Percentiles rank a stretch among this genome's conserved stretches.
phyloP scores from a whole-genome alignment of 2,329 filamentous ascomycete species.

The Calonectria hongkongensis region DNA sequence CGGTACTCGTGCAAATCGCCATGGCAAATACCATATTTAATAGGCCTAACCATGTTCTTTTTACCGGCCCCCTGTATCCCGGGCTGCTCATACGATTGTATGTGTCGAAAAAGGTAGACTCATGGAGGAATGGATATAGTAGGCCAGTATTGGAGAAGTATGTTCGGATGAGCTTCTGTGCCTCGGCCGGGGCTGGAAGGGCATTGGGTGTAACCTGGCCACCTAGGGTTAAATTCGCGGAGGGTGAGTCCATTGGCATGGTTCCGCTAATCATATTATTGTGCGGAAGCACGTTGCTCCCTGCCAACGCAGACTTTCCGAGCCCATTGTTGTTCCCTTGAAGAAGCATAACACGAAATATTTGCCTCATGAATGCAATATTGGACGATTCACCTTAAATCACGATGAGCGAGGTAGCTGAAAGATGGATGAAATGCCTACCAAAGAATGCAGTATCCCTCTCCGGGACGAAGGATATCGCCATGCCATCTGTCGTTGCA shows the following conservation, averaged over 20 bases:
- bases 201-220: conserved; percentile 26
- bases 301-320: not conserved
- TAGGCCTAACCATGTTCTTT: conserved; percentile 70
- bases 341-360: conserved; percentile 38
- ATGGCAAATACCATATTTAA: conserved; percentile 71
- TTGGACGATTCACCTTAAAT: conserved; percentile 41
- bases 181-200: conserved; percentile 47
- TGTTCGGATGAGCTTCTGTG: conserved; percentile 44
- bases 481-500: conserved; percentile 43
- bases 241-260: conserved; percentile 3
- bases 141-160: conserved; percentile 56
- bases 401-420: not conserved
- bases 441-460: conserved; percentile 44
- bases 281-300: not conserved
- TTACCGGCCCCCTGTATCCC: conserved; percentile 57
- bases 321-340: not conserved
- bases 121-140: conserved; percentile 56
- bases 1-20: conserved; percentile 60
- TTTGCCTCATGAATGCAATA: conserved; percentile 45
- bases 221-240: not conserved
- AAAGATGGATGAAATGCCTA: not conserved
- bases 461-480: conserved; percentile 41
- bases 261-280: conserved; percentile 29
- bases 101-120: conserved; percentile 50
- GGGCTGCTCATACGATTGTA: conserved; percentile 46